phyloP scores from a whole-genome alignment of 1,139 yeast genomes.

The Candida dubliniensis region DNA sequence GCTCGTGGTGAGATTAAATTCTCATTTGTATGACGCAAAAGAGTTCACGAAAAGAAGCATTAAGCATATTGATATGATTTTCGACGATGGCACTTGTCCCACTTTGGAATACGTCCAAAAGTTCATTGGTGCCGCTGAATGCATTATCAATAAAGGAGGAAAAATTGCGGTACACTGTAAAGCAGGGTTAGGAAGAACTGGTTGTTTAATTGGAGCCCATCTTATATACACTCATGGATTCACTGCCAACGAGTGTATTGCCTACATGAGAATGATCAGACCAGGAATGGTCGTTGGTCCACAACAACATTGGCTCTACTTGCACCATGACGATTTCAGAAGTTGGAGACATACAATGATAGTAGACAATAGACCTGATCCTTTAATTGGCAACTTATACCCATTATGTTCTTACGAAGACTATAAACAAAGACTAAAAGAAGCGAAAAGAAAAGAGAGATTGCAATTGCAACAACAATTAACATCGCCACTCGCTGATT shows the following conservation, averaged over 20 bases:
- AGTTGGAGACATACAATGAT: slow-evolving; percentile 96
- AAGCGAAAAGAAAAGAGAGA: slow-evolving; percentile 31
- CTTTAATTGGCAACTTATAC: slow-evolving; percentile 71
- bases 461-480: slow-evolving; percentile 23
- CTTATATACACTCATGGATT: slow-evolving; percentile 93
- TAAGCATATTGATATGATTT: slow-evolving; percentile 90
- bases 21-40: slow-evolving; percentile 80
- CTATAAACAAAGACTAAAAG: slow-evolving; percentile 50
- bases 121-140: slow-evolving; percentile 93
- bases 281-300: slow-evolving; percentile 99
- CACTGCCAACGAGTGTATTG: slow-evolving; percentile 95
- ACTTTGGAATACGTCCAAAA: slow-evolving; percentile 88
- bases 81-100: slow-evolving; percentile 98
- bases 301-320: slow-evolving; percentile 96
- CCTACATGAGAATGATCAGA: slow-evolving; percentile 91
- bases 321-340: slow-evolving; percentile 92
- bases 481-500: slow-evolving; percentile 35
- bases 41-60: slow-evolving; percentile 84
- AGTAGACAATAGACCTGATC: slow-evolving; percentile 69
- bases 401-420: slow-evolving; percentile 65
- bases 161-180: slow-evolving; percentile 97
- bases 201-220: slow-evolving; percentile 96
- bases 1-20: slow-evolving; percentile 86
- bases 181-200: slow-evolving; percentile 97
- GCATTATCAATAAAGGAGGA: slow-evolving; percentile 79